These are phyloP conservation scores for Talaromyces sp. DNA, from an alignment of 2,329 filamentous ascomycete species.

Conservation along the genomic window DNA sequence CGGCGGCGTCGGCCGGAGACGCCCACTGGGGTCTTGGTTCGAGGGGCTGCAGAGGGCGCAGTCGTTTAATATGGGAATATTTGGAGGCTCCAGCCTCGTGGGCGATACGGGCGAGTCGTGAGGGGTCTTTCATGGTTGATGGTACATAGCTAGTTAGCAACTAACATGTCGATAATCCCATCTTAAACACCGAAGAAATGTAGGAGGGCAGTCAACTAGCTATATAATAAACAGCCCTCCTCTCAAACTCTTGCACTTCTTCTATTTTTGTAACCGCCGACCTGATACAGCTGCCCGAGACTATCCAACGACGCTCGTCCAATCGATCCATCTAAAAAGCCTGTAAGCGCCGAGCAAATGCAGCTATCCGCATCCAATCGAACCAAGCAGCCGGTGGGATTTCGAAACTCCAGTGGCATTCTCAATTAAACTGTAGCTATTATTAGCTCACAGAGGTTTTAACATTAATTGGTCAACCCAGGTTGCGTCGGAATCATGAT, in stretches of 20 bases:
- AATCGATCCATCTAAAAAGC: background rate
- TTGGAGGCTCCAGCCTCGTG: background rate
- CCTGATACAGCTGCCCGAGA: background rate
- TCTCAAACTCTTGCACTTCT: background rate
- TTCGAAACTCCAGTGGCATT: background rate
- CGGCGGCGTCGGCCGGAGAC: background rate
- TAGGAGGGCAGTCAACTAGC: background rate
- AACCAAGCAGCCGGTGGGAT: background rate
- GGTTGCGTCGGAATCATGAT: background rate
- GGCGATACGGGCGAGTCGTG: background rate
- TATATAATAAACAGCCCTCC: background rate
- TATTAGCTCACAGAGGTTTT: background rate
- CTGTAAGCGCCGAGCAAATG: background rate
- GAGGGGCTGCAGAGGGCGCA: background rate
- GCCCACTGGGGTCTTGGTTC: background rate
- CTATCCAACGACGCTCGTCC: background rate
- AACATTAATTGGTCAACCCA: background rate
- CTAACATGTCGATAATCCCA: background rate
- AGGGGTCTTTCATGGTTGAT: slow-evolving; percentile 3
- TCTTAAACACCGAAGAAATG: background rate
- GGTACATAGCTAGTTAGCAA: background rate
- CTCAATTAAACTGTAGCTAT: background rate
- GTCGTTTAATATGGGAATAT: background rate
- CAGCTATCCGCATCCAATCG: background rate
- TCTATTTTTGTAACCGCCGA: background rate